phyloP scores from a whole-genome alignment of 345 rosid species.

The Carallia brachiata region DNA sequence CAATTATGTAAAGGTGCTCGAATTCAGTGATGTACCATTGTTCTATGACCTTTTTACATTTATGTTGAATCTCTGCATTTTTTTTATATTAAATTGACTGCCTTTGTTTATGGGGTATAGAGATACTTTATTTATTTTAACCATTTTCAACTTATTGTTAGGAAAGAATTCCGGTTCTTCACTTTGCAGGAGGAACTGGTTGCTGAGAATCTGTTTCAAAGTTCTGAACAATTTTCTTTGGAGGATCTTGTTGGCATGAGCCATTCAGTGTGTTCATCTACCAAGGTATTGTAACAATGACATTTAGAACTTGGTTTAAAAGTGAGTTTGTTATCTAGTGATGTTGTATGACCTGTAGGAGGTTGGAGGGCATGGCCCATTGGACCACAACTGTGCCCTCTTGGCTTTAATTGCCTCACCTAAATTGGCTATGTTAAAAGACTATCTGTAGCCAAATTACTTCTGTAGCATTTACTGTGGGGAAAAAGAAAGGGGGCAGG shows the following conservation, averaged over 20 bases:
- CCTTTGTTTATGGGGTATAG: not conserved
- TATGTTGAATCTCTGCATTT: too few species aligned
- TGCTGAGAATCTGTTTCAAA: conserved; percentile 82
- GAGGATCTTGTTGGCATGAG: conserved; percentile 71
- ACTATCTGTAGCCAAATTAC: too few species aligned
- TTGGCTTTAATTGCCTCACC: too few species aligned
- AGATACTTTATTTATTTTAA: conserved; percentile 6
- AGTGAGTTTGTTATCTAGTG: not conserved
- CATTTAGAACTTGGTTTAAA: not conserved
- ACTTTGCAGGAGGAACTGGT: conserved; percentile 79
- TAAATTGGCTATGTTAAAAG: too few species aligned
- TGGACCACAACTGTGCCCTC: too few species aligned
- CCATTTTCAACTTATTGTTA: conserved; percentile 31
- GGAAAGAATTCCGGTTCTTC: conserved; percentile 73
- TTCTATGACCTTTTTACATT: not conserved
- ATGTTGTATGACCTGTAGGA: not conserved
- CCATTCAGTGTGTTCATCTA: conserved; percentile 55
- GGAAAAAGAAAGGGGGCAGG: too few species aligned
- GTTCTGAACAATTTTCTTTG: conserved; percentile 51
- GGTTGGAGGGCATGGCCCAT: too few species aligned
- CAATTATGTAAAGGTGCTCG: not conserved
- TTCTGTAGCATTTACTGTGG: too few species aligned
- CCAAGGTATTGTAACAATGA: conserved; percentile 47
- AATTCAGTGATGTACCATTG: not conserved
- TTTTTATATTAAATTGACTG: too few species aligned